These are phyloP conservation scores for Amylocarpus encephaloides DNA, from an alignment of 2,329 filamentous ascomycete species.

Conservation along the genomic window DNA sequence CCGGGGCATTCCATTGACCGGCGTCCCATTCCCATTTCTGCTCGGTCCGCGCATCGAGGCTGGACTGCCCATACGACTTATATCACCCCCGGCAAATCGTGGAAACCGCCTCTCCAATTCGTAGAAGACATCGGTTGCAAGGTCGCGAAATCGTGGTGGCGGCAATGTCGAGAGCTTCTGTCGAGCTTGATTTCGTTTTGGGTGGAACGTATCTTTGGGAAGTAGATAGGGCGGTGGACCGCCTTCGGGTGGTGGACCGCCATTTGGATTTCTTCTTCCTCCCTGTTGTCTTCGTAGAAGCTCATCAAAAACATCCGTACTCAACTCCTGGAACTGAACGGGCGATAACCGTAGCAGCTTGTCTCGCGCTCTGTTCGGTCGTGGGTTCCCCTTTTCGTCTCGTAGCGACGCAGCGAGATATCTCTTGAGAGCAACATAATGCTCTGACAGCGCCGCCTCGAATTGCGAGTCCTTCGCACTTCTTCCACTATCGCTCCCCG, in stretches of 20 bases:
- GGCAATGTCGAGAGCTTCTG: slow-evolving; percentile 90
- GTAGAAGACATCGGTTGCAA: slow-evolving; percentile 93
- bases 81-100: slow-evolving; percentile 64
- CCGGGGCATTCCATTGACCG: slow-evolving; percentile 52
- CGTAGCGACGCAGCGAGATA: slow-evolving; percentile 59
- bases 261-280: slow-evolving; percentile 47
- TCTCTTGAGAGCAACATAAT: slow-evolving; percentile 71
- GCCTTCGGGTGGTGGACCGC: slow-evolving; percentile 37
- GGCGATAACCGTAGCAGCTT: slow-evolving; percentile 85
- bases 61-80: slow-evolving; percentile 63
- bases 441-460: slow-evolving; percentile 62
- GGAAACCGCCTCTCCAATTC: slow-evolving; percentile 90
- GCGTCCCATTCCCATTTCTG: slow-evolving; percentile 51
- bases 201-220: slow-evolving; percentile 86
- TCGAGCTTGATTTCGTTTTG: slow-evolving; percentile 94
- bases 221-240: slow-evolving; percentile 66
- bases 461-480: slow-evolving; percentile 59
- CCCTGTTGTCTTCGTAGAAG: slow-evolving; percentile 76
- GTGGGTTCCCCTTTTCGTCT: slow-evolving; percentile 67
- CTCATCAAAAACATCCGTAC: slow-evolving; percentile 96
- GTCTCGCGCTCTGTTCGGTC: slow-evolving; percentile 84
- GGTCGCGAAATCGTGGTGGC: slow-evolving; percentile 77
- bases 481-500: slow-evolving; percentile 58
- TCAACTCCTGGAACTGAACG: slow-evolving; percentile 94
- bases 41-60: slow-evolving; percentile 56